Evolutionary conservation across 1,284 basidiomycete species (phyloP), one percentile per base, ranked within the genome.

Genomic region (Trametes sp.): DNA sequence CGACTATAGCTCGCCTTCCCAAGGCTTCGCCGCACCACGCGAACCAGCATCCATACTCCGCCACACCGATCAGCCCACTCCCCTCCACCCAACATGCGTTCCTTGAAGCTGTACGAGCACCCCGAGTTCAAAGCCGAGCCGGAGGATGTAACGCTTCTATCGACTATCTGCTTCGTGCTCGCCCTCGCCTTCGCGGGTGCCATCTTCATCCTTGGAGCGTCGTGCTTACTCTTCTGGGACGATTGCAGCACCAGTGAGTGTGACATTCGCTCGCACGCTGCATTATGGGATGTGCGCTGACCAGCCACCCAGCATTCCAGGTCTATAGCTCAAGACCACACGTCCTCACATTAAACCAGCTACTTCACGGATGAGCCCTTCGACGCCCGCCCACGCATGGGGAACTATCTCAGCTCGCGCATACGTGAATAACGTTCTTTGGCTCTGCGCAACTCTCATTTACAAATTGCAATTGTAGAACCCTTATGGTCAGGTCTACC

Each of bases 131-230:
- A 63, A 48, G 57, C 57, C 19, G 70, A 72, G 28, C 66, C 69
- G 9, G 59, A 57, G 23, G 74, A 74, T 54, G 21, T 72, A 42
- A 68, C 72, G 4, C 72, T 74, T 24, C 50, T 72, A 16, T 69
- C 73, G 29, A 75, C 73, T n/a, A 67, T 75, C 48, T 68, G 70
- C 66, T 68, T 74, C 57, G 71, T 75, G 28, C 62, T 73, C 31
- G 58, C 62, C 36, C 62, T 75, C 42, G 70, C 64, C 16, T 29
- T 73, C 21, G 59, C 60, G 14, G 74, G 69, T 19, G 73, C 69
- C 44, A 41, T 71, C 52, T 69, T 73, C 59, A 67, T 74, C 56
- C 57, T 72, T 46, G 62, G 67, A 36, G 55, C 71, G 9, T 70
- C 70, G 14, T 75, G 67, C 50, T 51, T 72, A 9, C 28, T 74